Evolutionary conservation across 306 rosid genomes (phyloP), one percentile per base, ranked within the genome.

Genomic region (Calophaca sinica): DNA sequence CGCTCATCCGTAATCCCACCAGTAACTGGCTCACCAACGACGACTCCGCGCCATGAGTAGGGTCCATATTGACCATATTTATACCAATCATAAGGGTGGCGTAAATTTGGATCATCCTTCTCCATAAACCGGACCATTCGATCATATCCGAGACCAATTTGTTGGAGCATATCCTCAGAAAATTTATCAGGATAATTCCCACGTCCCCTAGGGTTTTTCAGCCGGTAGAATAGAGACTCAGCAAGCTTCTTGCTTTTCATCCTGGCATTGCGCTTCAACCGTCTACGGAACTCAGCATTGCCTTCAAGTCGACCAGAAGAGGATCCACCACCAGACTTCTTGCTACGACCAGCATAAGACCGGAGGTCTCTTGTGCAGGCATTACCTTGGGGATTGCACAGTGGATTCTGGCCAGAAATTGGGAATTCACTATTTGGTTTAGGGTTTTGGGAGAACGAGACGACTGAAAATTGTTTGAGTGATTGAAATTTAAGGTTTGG

Each of bases 11-110:
- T 61, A 45, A 90, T 80, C 50, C 96, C 78, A 0, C 97, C 98
- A 0, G 88, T 90, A 69, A 94, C 76, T 0, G 96, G 97, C 11
- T 94, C 93, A 2, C 98, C 96, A 0, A 91, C 75, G 9, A 94
- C 97, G 32, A 94, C 77, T n/a, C 96, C 98, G 4, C 96, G 90
- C 96, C 97, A 91, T 41, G 96, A 86, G 72, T 62, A 94, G 9
- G 98, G 97, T 31, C 96, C 97, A 51, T 63, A 94, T 72, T 94
- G 79, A 50, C 98, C 97, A 80, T 94, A 90, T 70, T 91, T 94
- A 84, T 88, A 94, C 98, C 97, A 91, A 68, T 94, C 97, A 53
- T 87, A 12, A 0, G 96, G 96, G 85, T 90, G 88, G n/a, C 90
- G 90, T 55, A 91, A 39, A 75, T 88, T 91, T 11, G 96, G 97